A percentile compares a stretch with the other conserved stretches of the same genome.
These are phyloP conservation scores for Yamagishiella unicocca DNA, from an alignment of 139 green algal species.

Conservation along the genomic window DNA sequence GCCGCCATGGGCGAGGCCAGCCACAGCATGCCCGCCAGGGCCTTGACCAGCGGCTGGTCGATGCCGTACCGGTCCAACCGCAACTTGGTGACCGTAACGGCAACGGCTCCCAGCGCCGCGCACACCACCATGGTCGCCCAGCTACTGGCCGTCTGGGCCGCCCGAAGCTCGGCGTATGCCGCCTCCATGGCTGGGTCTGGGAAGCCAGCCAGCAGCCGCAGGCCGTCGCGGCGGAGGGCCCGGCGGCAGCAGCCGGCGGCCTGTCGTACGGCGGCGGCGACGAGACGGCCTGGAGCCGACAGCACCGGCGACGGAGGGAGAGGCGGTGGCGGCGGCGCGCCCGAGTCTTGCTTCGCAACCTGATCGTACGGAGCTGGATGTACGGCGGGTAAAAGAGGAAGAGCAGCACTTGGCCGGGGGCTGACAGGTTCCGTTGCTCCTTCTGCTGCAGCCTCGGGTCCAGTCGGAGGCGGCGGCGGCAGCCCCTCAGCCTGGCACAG, in stretches of 20 bases:
- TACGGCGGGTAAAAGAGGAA: no score
- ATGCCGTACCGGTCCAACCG: conserved; percentile 13
- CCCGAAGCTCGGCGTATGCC: background rate
- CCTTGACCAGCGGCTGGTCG: background rate
- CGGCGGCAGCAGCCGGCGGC: background rate
- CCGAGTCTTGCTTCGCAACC: background rate
- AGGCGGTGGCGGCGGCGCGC: no score
- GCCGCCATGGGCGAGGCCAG: conserved; percentile 5
- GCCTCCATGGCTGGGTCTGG: background rate
- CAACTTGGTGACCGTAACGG: background rate
- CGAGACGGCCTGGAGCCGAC: background rate
- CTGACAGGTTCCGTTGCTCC: background rate
- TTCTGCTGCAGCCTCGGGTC: background rate
- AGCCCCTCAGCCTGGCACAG: background rate
- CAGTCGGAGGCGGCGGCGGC: background rate
- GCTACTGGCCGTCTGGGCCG: background rate
- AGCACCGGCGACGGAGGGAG: background rate
- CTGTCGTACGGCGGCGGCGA: background rate
- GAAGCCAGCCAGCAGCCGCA: background rate
- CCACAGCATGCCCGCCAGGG: conserved; percentile 35
- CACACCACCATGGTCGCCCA: background rate
- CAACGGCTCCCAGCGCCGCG: background rate
- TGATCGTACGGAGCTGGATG: background rate
- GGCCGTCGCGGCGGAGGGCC: no score
- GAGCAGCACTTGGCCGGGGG: no score